phyloP scores from a whole-genome alignment of 768 basidiomycete species.

The Holtermannia corniformis region DNA sequence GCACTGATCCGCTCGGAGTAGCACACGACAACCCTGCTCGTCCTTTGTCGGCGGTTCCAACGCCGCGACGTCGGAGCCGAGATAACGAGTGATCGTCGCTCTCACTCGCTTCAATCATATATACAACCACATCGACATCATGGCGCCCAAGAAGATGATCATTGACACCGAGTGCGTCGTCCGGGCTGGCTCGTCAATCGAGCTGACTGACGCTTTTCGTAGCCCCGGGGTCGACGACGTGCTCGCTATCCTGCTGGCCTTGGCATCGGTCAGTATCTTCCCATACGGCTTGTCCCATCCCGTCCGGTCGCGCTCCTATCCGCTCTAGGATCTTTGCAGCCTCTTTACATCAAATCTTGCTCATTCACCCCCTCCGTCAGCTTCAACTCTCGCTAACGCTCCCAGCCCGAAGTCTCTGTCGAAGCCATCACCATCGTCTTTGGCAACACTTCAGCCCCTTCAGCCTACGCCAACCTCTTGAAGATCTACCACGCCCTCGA shows the following conservation, averaged over 20 bases:
- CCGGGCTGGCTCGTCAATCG: neutral
- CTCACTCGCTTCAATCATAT: too few species aligned
- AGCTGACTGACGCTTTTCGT: neutral
- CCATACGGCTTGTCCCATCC: neutral
- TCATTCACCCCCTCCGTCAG: neutral
- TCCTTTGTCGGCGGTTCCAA: too few species aligned
- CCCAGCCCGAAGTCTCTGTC: conserved; percentile 63
- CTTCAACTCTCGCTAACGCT: neutral
- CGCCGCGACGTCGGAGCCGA: too few species aligned
- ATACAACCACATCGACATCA: too few species aligned
- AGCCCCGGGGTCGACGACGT: conserved; percentile 41
- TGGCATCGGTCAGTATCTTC: conserved; percentile 22
- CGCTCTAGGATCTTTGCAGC: neutral
- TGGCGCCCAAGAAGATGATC: conserved; percentile 25
- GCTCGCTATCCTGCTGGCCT: conserved; percentile 37
- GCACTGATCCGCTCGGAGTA: too few species aligned
- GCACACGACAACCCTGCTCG: too few species aligned
- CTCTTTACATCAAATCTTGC: neutral
- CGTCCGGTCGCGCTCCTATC: neutral
- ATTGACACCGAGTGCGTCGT: conserved; percentile 35
- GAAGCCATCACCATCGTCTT: conserved; percentile 66
- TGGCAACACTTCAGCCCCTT: conserved; percentile 38
- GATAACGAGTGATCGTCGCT: too few species aligned
- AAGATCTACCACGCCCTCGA: conserved; percentile 65
- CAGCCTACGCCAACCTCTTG: conserved; percentile 57